These are phyloP conservation scores for Hyphopichia fennica DNA, from an alignment of 1,139 yeast species.

Conservation along the genomic window DNA sequence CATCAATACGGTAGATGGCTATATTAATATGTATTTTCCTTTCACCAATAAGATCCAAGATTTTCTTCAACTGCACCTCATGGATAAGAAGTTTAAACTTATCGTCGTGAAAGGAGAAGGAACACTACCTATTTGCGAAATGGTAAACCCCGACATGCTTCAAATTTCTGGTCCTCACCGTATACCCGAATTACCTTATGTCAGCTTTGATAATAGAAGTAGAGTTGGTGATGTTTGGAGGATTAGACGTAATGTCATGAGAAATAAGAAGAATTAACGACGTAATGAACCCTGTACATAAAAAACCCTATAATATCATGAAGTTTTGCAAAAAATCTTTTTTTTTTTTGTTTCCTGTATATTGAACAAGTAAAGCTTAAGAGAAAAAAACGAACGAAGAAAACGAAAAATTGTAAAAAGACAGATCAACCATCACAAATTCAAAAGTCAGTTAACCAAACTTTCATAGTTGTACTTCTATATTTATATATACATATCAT, in stretches of 20 bases:
- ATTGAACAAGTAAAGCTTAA: not conserved
- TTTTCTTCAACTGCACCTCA: not conserved
- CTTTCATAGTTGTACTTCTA: too few species aligned
- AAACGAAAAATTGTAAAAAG: not conserved
- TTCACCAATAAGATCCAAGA: conserved; percentile 12
- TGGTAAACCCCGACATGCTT: conserved; percentile 20
- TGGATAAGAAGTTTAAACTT: conserved; percentile 32
- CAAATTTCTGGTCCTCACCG: conserved; percentile 2
- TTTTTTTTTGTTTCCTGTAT: not conserved
- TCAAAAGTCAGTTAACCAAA: too few species aligned
- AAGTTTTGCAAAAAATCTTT: too few species aligned
- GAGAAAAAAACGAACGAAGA: not conserved
- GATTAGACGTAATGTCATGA: conserved; percentile 60
- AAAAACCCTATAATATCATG: too few species aligned
- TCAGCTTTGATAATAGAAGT: conserved; percentile 44
- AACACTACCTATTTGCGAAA: conserved; percentile 43
- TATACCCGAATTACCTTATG: conserved; percentile 43
- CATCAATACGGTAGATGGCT: conserved; percentile 39
- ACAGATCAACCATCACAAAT: too few species aligned
- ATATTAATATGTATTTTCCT: conserved; percentile 64
- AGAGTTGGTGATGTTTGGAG: conserved; percentile 63
- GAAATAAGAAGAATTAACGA: conserved; percentile 36
- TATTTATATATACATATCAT: too few species aligned
- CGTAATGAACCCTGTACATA: not conserved
- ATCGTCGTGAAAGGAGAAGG: conserved; percentile 66